These are phyloP conservation scores for Phtheirospermum japonicum DNA, from an alignment of 257 asterid genomes.

Conservation along the genomic window DNA sequence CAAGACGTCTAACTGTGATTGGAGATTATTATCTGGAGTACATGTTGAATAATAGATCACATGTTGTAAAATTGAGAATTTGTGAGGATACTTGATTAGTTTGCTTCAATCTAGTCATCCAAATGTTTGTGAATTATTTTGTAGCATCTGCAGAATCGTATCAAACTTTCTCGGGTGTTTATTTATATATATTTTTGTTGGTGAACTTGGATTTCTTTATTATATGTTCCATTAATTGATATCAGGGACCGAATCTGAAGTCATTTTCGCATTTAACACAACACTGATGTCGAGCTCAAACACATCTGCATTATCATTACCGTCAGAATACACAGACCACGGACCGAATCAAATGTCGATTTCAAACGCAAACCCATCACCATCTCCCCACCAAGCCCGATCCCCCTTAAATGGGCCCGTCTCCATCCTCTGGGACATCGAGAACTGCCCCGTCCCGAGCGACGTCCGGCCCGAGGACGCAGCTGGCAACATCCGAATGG, in stretches of 20 bases:
- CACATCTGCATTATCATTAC: conserved; percentile 26
- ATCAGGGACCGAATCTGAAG: conserved; percentile 28
- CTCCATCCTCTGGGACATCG: conserved; percentile 95
- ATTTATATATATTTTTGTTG: no score
- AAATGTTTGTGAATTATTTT: no score
- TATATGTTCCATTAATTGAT: background rate
- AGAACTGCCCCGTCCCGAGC: conserved; percentile 92
- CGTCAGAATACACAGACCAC: conserved; percentile 42
- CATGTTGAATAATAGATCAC: background rate
- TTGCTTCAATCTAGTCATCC: conserved; percentile 11
- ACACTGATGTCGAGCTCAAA: conserved; percentile 40
- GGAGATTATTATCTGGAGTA: conserved; percentile 9
- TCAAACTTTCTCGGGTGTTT: no score
- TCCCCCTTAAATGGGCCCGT: conserved; percentile 51
- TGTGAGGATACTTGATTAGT: background rate
- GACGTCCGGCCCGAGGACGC: conserved; percentile 87
- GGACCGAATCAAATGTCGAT: conserved; percentile 29
- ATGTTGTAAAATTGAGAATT: background rate
- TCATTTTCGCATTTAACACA: conserved; percentile 16
- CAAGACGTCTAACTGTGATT: background rate
- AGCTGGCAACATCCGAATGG: conserved; percentile 80
- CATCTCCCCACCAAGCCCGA: conserved; percentile 35
- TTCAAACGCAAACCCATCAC: conserved; percentile 32
- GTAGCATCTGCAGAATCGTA: no score
- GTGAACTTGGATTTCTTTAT: no score